Evolutionary conservation across 2,329 filamentous ascomycete genomes (phyloP).

Genomic region (Phyllosticta ampelicida): DNA sequence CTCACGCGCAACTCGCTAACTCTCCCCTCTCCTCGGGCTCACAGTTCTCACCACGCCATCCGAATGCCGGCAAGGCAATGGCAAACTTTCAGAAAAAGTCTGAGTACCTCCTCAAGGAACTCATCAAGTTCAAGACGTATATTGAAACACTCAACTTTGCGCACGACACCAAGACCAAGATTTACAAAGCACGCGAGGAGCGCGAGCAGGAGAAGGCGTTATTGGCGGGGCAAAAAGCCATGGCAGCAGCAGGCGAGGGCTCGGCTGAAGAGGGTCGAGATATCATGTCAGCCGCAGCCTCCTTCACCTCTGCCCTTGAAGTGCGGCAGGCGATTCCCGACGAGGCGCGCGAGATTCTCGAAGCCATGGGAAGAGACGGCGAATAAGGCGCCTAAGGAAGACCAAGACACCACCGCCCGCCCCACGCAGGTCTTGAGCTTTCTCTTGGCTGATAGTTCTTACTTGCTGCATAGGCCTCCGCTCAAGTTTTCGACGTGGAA

Average conservation of each 20-base stretch:
- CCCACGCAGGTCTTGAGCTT: neutral
- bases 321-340: neutral
- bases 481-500: neutral
- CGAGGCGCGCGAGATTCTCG: neutral
- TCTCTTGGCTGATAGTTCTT: neutral
- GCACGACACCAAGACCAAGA: conserved; percentile 55
- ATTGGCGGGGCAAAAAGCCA: neutral
- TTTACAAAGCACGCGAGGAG: conserved; percentile 42
- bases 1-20: conserved; percentile 13
- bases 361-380: neutral
- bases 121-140: conserved; percentile 93
- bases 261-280: neutral
- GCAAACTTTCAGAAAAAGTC: conserved; percentile 96
- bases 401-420: neutral
- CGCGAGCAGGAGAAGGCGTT: conserved; percentile 1
- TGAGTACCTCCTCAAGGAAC: conserved; percentile 80
- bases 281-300: neutral
- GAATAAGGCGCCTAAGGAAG: neutral
- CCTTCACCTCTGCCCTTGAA: neutral
- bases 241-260: neutral
- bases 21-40: neutral
- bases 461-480: neutral
- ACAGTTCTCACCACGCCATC: conserved; percentile 69
- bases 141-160: conserved; percentile 74
- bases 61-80: conserved; percentile 76